Conservation (phyloP, 2,329 filamentous ascomycete species). For the Geosmithia putterillii region DNA sequence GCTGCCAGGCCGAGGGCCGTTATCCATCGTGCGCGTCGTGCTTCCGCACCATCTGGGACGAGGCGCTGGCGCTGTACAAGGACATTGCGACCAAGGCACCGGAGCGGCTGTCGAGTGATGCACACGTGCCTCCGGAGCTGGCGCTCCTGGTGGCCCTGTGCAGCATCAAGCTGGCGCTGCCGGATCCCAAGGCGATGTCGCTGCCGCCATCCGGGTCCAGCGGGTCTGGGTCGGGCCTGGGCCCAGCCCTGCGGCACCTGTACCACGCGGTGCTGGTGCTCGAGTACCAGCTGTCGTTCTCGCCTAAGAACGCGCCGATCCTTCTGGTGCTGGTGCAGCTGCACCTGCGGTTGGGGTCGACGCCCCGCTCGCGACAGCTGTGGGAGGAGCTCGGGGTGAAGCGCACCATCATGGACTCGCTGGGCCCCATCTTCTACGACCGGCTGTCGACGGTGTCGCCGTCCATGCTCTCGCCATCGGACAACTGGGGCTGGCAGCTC, state of each 20-base stretch:
- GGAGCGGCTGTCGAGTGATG: constrained; percentile 1
- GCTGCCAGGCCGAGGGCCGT: constrained; percentile 10
- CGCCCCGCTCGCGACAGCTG: constrained; percentile 29
- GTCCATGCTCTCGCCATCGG: constrained; percentile 17
- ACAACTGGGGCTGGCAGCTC: constrained; percentile 19
- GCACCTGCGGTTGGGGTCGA: constrained; percentile 37
- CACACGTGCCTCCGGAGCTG: constrained; percentile 17
- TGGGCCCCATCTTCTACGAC: constrained; percentile 42
- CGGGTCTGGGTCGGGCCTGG: no score
- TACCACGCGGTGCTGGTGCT: constrained; percentile 37
- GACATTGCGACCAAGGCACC: constrained; percentile 2
- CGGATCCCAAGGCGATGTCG: not conserved
- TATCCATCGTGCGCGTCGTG: constrained; percentile 8
- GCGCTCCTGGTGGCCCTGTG: constrained; percentile 21
- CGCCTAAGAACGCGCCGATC: constrained; percentile 31
- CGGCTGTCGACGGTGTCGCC: constrained; percentile 40
- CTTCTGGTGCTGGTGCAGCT: constrained; percentile 38
- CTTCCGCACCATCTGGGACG: constrained; percentile 10
- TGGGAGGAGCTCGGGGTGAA: constrained; percentile 43
- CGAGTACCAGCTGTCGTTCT: constrained; percentile 32
- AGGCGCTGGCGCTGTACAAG: constrained; percentile 9
- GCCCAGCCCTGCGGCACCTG: constrained; percentile 16
- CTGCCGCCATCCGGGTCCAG: constrained; percentile 2
- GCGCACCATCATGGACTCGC: constrained; percentile 43
- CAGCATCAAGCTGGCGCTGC: constrained; percentile 14